Base-by-base conservation (phyloP, 116 monocot species). In the Posidonia oceanica region DNA sequence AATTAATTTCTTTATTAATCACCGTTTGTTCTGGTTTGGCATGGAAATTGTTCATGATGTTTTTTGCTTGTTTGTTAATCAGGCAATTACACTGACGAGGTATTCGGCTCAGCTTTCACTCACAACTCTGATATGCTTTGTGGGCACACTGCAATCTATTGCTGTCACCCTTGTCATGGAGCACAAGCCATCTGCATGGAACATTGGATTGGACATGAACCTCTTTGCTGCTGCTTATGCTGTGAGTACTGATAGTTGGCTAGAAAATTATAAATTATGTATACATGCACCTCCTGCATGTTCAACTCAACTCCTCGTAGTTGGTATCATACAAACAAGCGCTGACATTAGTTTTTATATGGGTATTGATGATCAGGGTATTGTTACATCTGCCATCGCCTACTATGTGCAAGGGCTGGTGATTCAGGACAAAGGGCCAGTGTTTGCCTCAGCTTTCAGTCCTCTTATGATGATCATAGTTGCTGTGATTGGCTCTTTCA, bases 351-450 rank as follows among this genome's bases (percentile, higher is more conserved):
- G 39, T 29, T 39, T 29, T 14, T 29, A 21, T 29, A 62, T 17
- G 5, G 1, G 36, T 61, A 12, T 22, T 13, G 11, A 23, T 18
- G 66, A 10, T 36, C 80, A 94, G 94, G 94, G 94, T 7, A 80
- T 94, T 65, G 94, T 94, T 54, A 84, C 87, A 54, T 94, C 90
- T 18, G 87, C 90, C 78, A 77, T 94, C 36, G 90, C 94, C 21
- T 94, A 94, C 77, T 94, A 90, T 69, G 85, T 94, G 4, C 94
- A 94, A 80, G 94, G 94, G 11, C 74, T 90, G 36, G 94, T 94
- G 73, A 94, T 94, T 23, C 48, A 84, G 67, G 75, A 77, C 51
- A 90, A 71, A 79, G 94, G 94, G 3, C 94, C 94, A 18, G 90
- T 94, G 11, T 94, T 90, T 59, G 94, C 88, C 15, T 88, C 90